A percentile compares a stretch with the other conserved stretches of the same genome.
Evolutionary conservation across 805 yeast species (phyloP).

Genomic region (Starmerella apicola): DNA sequence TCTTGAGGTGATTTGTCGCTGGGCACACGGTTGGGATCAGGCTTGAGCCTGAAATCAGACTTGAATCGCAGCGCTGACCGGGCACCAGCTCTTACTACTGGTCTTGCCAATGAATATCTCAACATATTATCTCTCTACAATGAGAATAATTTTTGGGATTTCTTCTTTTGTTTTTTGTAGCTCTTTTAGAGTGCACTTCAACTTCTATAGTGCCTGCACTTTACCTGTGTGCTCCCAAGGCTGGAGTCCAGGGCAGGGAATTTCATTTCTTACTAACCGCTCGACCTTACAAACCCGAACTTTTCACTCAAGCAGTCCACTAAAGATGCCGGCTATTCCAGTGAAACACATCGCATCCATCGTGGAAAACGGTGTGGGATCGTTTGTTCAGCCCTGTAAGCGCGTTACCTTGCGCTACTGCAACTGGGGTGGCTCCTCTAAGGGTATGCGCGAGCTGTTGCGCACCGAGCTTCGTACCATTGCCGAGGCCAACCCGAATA

Average conservation of each 20-base stretch:
- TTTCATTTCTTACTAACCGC: no score
- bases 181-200: no score
- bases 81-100: no score
- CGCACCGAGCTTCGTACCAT: conserved; percentile 39
- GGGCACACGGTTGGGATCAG: conserved; percentile 22
- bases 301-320: no score
- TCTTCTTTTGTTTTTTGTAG: no score
- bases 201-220: no score
- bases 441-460: conserved; percentile 61
- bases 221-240: no score
- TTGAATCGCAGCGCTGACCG: conserved; percentile 4
- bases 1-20: conserved; percentile 17
- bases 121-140: no score
- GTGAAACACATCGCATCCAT: conserved; percentile 15
- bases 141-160: no score
- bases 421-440: conserved; percentile 92
- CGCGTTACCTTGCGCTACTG: conserved; percentile 69
- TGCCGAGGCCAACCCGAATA: conserved; percentile 49
- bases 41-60: conserved; percentile 16
- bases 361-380: conserved; percentile 27
- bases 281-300: no score
- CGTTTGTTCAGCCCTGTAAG: conserved; percentile 41
- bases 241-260: no score
- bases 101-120: no score
- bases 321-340: conserved; percentile 20